phyloP scores from a whole-genome alignment of 2,329 filamentous ascomycete genomes.

The Tolypocladium album region DNA sequence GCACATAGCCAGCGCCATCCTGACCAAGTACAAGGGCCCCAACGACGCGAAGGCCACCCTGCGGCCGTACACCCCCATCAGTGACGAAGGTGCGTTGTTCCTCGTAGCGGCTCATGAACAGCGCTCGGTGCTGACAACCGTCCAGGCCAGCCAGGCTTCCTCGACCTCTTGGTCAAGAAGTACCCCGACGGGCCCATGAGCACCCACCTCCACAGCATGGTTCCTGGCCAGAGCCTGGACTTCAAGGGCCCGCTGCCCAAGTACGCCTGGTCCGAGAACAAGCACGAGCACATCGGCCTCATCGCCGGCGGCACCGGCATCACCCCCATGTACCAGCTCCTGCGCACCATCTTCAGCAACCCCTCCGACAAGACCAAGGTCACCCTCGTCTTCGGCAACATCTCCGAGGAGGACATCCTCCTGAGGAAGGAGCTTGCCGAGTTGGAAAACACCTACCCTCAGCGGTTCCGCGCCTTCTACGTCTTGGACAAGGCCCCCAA shows the following conservation, averaged over 20 bases:
- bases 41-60: constrained; percentile 77
- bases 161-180: constrained; percentile 86
- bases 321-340: constrained; percentile 95
- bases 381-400: constrained; percentile 87
- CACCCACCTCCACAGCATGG: constrained; percentile 73
- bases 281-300: constrained; percentile 79
- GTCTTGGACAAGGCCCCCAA: constrained; percentile 76
- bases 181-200: constrained; percentile 92
- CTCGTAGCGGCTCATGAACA: background rate
- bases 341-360: constrained; percentile 88
- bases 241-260: constrained; percentile 96
- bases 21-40: constrained; percentile 86
- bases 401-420: constrained; percentile 82
- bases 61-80: constrained; percentile 86
- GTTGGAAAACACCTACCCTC: constrained; percentile 90
- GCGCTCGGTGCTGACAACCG: background rate
- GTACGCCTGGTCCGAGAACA: constrained; percentile 82
- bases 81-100: constrained; percentile 58
- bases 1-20: constrained; percentile 69
- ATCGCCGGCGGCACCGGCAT: constrained; percentile 96
- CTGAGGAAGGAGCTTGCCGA: constrained; percentile 75
- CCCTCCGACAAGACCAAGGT: constrained; percentile 96
- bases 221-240: constrained; percentile 69
- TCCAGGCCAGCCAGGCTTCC: constrained; percentile 62
- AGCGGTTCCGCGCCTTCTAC: constrained; percentile 93